Base-by-base conservation (phyloP, 768 basidiomycete genomes). In the Tricholomella constricta region DNA sequence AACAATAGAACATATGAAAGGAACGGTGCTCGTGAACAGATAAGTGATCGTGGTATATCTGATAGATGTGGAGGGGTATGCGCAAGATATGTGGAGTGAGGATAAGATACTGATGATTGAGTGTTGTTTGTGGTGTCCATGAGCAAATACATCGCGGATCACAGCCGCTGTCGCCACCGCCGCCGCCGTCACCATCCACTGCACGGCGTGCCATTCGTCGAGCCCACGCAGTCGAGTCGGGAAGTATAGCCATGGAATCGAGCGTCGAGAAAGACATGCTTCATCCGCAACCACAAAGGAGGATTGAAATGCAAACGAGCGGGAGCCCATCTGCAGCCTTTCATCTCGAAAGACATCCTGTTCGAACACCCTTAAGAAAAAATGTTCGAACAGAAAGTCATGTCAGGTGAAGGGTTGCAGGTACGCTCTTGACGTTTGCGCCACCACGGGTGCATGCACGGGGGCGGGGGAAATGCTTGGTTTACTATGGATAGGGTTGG, bases 51-150 rank as follows among this genome's bases (percentile, higher is more conserved):
- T 38, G 48, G 37, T 38, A 49, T 49, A 38, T 29, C 37, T 19
- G 37, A 38, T 10, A 20, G 37, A 37, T 40, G 36, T 26, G 40
- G 17, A 43, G 42, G 45, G 45, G 45, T 45, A 45, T 45, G 45
- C 11, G 45, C 29, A 19, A 20, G 10, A 40, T 7, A 40, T 40
- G 48, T 29, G 29, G 27, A 14, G 38, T 38, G 26, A 14, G 27
- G 11, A 27, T 17, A 43, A 23, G 15, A 40, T 40, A 22, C 20
- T n/a, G 3, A 15, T 17, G 26, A 27, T 14, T 12, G 25, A 43
- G 25, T 15, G 25, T 45, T 26, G 22, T 40, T 31, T 6, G 17
- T 31, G n/a, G 19, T 37, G 20, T n/a, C 14, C 15, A 15, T n/a
- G 6, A 36, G 15, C 42, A 31, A 19, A 34, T 12, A 46, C 35